Evolutionary conservation across 768 basidiomycete species (phyloP).

Genomic region (Tylopilus rubrobrunneus): DNA sequence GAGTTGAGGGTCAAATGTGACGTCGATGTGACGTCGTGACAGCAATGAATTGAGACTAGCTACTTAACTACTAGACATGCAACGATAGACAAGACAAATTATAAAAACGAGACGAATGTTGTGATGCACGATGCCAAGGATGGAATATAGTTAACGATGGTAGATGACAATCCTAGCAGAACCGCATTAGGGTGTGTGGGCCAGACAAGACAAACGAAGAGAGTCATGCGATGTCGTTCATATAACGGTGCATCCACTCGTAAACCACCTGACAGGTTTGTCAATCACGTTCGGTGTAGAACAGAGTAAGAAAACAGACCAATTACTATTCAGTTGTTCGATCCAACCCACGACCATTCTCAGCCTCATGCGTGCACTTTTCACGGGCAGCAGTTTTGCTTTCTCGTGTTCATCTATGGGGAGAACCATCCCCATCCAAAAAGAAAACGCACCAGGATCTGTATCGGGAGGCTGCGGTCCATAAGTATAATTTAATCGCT

Average conservation of each 20-base stretch:
- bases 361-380: slow-evolving; percentile 72
- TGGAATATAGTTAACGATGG: slow-evolving; percentile 17
- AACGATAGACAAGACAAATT: not conserved
- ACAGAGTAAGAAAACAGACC: slow-evolving; percentile 35
- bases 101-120: slow-evolving; percentile 1
- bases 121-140: slow-evolving; percentile 9
- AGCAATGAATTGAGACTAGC: too few species aligned
- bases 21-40: slow-evolving; percentile 12
- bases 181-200: slow-evolving; percentile 4
- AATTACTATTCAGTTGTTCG: slow-evolving; percentile 63
- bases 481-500: slow-evolving; percentile 75
- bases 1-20: slow-evolving; percentile 5
- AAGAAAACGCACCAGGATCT: slow-evolving; percentile 71
- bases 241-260: slow-evolving; percentile 61
- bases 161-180: slow-evolving; percentile 9
- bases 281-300: slow-evolving; percentile 16
- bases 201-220: slow-evolving; percentile 8
- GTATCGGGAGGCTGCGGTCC: slow-evolving; percentile 62
- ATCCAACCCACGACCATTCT: slow-evolving; percentile 93
- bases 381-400: slow-evolving; percentile 79
- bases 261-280: slow-evolving; percentile 61
- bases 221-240: slow-evolving; percentile 18
- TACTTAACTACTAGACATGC: not conserved
- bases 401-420: slow-evolving; percentile 92
- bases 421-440: slow-evolving; percentile 88